A percentile compares a stretch with the other conserved stretches of the same genome.
phyloP scores from a whole-genome alignment of 495 filamentous ascomycete species.

The Hypoxylon subgilvum region DNA sequence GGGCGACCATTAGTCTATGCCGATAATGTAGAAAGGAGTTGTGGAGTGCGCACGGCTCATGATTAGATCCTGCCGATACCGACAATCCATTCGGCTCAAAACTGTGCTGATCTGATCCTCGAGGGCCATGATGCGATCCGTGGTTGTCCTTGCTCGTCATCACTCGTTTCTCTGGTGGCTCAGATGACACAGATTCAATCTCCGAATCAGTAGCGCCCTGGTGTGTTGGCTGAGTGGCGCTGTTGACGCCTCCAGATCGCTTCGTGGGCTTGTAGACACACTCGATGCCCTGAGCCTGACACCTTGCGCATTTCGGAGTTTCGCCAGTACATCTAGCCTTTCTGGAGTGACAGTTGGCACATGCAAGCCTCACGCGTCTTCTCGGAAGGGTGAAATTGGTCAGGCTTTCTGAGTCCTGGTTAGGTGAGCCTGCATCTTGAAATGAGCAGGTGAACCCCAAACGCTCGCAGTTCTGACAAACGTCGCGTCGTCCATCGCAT shows the following conservation, averaged over 20 bases:
- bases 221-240: slow-evolving; percentile 21
- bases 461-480: slow-evolving; percentile 58
- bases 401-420: slow-evolving; percentile 38
- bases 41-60: slow-evolving; percentile 37
- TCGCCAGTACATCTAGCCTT: slow-evolving; percentile 58
- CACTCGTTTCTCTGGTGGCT: slow-evolving; percentile 41
- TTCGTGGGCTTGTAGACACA: slow-evolving; percentile 57
- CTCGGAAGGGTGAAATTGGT: slow-evolving; percentile 50
- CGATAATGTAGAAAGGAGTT: not conserved
- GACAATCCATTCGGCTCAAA: slow-evolving; percentile 22
- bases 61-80: slow-evolving; percentile 12
- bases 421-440: slow-evolving; percentile 45
- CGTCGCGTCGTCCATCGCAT: slow-evolving; percentile 53
- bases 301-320: slow-evolving; percentile 55
- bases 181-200: slow-evolving; percentile 41
- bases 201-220: slow-evolving; percentile 41
- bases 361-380: slow-evolving; percentile 56
- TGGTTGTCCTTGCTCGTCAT: slow-evolving; percentile 41
- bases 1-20: slow-evolving; percentile 28
- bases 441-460: slow-evolving; percentile 58
- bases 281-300: slow-evolving; percentile 54
- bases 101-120: slow-evolving; percentile 23
- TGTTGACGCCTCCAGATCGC: slow-evolving; percentile 40
- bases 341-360: slow-evolving; percentile 54
- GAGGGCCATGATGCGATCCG: slow-evolving; percentile 35